Conservation (phyloP, 2,329 filamentous ascomycete genomes). For the Aureobasidium sp. region DNA sequence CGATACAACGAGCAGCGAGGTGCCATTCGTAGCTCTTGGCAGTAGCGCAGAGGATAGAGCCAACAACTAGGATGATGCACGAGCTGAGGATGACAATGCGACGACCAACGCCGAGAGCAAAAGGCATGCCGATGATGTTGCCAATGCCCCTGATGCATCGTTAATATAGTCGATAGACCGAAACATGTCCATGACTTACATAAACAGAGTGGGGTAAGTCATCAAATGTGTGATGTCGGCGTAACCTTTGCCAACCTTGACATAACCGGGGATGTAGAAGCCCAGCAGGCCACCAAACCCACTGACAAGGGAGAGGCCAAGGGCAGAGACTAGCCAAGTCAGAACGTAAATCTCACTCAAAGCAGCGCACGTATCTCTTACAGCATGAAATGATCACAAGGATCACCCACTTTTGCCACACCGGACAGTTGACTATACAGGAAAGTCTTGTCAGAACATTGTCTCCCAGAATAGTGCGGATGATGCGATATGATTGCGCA, state of each 20-base stretch:
- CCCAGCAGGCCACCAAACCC: slow-evolving; percentile 37
- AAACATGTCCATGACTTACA: slow-evolving; percentile 17
- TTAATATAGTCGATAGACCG: background rate
- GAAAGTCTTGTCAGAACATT: background rate
- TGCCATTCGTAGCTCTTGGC: slow-evolving; percentile 22
- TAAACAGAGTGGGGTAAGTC: slow-evolving; percentile 29
- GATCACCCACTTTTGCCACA: slow-evolving; percentile 17
- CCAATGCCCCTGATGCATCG: slow-evolving; percentile 27
- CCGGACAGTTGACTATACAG: slow-evolving; percentile 5
- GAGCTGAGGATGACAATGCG: slow-evolving; percentile 28
- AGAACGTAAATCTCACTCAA: background rate
- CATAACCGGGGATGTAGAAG: slow-evolving; percentile 37
- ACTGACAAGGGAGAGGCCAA: slow-evolving; percentile 34
- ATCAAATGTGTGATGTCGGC: slow-evolving; percentile 20
- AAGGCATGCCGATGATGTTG: slow-evolving; percentile 31
- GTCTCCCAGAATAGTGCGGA: too few relatives aligned
- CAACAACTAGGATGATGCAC: slow-evolving; percentile 24
- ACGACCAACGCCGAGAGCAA: slow-evolving; percentile 29
- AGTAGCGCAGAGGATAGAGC: slow-evolving; percentile 23
- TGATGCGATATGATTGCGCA: too few relatives aligned
- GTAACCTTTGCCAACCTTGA: slow-evolving; percentile 21
- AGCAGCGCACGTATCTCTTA: background rate
- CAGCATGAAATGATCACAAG: slow-evolving; percentile 16
- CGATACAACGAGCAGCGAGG: slow-evolving; percentile 25
- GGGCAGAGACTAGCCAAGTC: slow-evolving; percentile 29